phyloP scores from a whole-genome alignment of 345 rosid genomes.

The Theobroma cacao region DNA sequence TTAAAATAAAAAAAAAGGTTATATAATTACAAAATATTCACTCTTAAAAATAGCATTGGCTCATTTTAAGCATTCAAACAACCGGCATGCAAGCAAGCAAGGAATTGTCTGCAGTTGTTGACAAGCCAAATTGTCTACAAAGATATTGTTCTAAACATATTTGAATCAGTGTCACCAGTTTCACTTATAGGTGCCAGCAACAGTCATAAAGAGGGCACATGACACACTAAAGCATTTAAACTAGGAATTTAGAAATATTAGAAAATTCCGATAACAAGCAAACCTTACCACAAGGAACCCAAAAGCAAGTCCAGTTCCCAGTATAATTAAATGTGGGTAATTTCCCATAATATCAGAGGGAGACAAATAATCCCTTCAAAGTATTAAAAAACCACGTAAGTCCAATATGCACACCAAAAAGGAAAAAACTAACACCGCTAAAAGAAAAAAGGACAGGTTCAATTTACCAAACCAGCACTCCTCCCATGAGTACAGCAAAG shows the following conservation, averaged over 20 bases:
- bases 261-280: background rate
- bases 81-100: background rate
- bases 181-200: background rate
- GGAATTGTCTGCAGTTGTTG: background rate
- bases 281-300: constrained; percentile 91
- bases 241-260: background rate
- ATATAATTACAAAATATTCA: background rate
- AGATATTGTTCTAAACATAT: background rate
- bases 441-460: background rate
- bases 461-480: constrained; percentile 78
- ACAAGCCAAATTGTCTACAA: background rate
- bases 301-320: constrained; percentile 98
- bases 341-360: constrained; percentile 72
- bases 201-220: background rate
- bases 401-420: background rate
- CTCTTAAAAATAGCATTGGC: background rate
- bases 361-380: constrained; percentile 77
- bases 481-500: constrained; percentile 64
- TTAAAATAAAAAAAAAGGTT: background rate
- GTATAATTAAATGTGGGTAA: constrained; percentile 83
- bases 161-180: background rate
- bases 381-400: constrained; percentile 14
- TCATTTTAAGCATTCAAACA: background rate
- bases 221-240: background rate
- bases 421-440: background rate